Base-by-base conservation (phyloP, 2,329 filamentous ascomycete genomes). In the Aspergillus brunneoviolaceus region DNA sequence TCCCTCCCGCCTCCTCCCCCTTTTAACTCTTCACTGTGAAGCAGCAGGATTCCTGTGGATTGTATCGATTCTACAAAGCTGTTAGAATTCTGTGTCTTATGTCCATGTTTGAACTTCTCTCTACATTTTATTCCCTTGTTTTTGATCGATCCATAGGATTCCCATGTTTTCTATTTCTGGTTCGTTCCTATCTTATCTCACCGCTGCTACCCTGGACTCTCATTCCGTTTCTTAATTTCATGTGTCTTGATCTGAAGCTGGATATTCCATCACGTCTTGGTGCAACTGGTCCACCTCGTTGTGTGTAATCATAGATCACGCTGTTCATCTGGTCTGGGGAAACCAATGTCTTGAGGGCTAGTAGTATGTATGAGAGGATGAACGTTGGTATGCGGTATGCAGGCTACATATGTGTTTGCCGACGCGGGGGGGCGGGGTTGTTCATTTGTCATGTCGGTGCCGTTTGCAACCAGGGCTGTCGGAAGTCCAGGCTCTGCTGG, bases 221-320 rank as follows among this genome's bases (percentile, higher is more conserved):
- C 61, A 58, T 61, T 60, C 56, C 67, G 58, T 65, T 65, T 59
- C 64, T 64, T 60, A 59, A 60, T 61, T 64, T 62, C 61, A 57
- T 62, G 53, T 67, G 53, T 64, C 51, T 63, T 58, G 55, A 66
- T 61, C 71, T 70, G 71, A 72, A 69, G 69, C 70, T 72, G 73
- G 74, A 74, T 76, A 75, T 75, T 72, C 70, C 70, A 72, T 73
- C 69, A 69, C 69, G 68, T 70, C 67, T 72, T 72, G 58, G 67
- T 71, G 65, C 59, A 63, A 45, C 57, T 68, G 60, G 63, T 59
- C 65, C 63, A 60, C 60, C 60, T 64, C 63, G 59, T 63, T 73
- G 68, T 74, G 68, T 73, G 70, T 72, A 73, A 68, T 65, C 67
- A 67, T 71, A 71, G 69, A 65, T 65, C 57, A 64, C 62, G 65